Conservation (phyloP, 2,329 filamentous ascomycete genomes). For the Exserohilum turcica region DNA sequence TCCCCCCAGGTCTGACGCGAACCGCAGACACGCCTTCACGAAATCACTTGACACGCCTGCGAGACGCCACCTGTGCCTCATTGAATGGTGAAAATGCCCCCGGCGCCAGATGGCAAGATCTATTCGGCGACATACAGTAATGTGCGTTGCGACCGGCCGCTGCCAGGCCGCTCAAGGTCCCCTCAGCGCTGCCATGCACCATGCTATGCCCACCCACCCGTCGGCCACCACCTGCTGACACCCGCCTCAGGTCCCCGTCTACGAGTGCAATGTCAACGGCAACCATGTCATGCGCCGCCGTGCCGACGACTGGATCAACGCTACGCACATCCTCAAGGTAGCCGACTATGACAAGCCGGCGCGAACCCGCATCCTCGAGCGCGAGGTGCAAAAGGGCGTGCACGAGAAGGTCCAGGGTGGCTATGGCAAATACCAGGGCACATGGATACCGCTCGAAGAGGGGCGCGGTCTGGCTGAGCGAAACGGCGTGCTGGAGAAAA, state of each 20-base stretch:
- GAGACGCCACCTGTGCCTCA: conserved; percentile 6
- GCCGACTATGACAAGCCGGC: conserved; percentile 97
- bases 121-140: conserved; percentile 71
- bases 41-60: conserved; percentile 18
- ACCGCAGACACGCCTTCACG: conserved; percentile 19
- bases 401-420: conserved; percentile 99
- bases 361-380: conserved; percentile 89
- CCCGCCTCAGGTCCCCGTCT: conserved; percentile 78
- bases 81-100: conserved; percentile 41
- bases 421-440: conserved; percentile 98
- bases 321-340: conserved; percentile 97
- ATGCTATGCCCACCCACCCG: background rate
- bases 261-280: conserved; percentile 84
- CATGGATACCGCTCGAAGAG: conserved; percentile 89
- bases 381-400: conserved; percentile 93
- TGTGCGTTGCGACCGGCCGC: conserved; percentile 26
- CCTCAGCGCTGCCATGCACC: background rate
- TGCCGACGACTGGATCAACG: conserved; percentile 97
- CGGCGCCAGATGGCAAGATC: conserved; percentile 53
- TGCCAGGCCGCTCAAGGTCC: background rate
- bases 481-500: conserved; percentile 82
- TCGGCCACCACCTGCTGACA: conserved; percentile 25
- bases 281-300: conserved; percentile 97
- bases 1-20: conserved; percentile 15
- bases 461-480: conserved; percentile 82